These are phyloP conservation scores for Boletus insuetus DNA, from an alignment of 768 basidiomycete species.

Conservation along the genomic window DNA sequence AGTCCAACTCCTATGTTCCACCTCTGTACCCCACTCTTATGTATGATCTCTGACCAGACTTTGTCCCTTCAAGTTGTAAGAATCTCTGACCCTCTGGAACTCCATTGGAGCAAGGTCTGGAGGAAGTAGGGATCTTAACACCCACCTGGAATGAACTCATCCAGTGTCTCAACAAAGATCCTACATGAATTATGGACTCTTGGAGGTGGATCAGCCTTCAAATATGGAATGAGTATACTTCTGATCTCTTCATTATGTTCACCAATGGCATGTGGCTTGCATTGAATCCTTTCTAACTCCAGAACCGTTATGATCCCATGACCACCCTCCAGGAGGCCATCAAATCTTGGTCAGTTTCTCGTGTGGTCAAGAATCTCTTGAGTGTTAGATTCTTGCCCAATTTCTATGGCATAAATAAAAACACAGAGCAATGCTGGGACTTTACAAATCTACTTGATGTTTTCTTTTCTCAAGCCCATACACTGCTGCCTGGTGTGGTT, in stretches of 20 bases:
- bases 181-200: background rate
- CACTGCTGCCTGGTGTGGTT: background rate
- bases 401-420: conserved; percentile 1
- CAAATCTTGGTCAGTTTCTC: conserved; percentile 1
- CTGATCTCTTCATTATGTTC: background rate
- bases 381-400: conserved; percentile 7
- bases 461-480: background rate
- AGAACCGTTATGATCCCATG: accelerated
- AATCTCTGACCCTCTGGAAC: too few relatives aligned
- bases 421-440: background rate
- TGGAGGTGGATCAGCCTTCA: background rate
- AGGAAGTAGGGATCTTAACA: too few relatives aligned
- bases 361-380: background rate
- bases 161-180: background rate
- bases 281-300: background rate
- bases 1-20: too few relatives aligned
- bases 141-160: conserved; percentile 5
- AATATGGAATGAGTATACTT: background rate
- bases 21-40: too few relatives aligned
- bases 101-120: too few relatives aligned
- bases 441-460: background rate
- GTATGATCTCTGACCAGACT: too few relatives aligned
- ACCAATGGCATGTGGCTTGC: conserved; percentile 6
- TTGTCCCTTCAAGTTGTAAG: too few relatives aligned
- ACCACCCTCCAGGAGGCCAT: conserved; percentile 1